These are phyloP conservation scores for Neurospora tetrasperma DNA, from an alignment of 495 filamentous ascomycete genomes.

Conservation along the genomic window DNA sequence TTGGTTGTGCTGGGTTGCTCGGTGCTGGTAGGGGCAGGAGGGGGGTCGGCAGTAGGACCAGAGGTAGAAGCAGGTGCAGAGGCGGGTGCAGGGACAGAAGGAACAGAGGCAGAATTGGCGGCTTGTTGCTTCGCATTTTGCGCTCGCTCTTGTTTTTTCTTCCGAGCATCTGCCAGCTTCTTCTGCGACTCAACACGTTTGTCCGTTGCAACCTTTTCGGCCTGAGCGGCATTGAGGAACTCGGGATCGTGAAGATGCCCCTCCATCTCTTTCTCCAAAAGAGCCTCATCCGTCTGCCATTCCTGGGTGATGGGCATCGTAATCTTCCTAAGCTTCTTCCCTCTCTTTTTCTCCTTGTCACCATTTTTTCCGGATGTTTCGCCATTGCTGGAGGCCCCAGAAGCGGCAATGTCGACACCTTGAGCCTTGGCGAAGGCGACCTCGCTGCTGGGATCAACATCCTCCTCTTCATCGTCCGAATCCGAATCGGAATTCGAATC, in stretches of 20 bases:
- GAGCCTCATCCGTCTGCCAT: constrained; percentile 39
- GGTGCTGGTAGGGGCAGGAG: neutral
- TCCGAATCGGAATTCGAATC: constrained; percentile 2
- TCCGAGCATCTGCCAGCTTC: neutral
- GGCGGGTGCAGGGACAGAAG: neutral
- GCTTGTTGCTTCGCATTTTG: constrained; percentile 13
- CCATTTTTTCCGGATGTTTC: neutral
- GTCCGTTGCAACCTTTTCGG: constrained; percentile 16
- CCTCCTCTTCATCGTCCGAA: neutral
- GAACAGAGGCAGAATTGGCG: neutral
- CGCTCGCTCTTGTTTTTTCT: constrained; percentile 17
- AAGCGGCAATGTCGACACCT: constrained; percentile 15
- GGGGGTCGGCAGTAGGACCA: neutral
- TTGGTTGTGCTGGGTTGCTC: neutral
- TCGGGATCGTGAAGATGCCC: constrained; percentile 35
- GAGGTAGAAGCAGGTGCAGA: neutral
- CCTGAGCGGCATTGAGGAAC: constrained; percentile 30
- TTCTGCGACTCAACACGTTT: constrained; percentile 12
- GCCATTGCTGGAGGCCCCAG: neutral
- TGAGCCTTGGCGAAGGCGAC: constrained; percentile 23
- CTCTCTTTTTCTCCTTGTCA: neutral
- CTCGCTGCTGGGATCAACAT: constrained; percentile 22
- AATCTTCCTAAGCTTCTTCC: constrained; percentile 10
- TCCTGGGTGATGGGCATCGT: constrained; percentile 30
- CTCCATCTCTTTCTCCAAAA: constrained; percentile 42